A percentile compares a stretch with the other conserved stretches of the same genome.
Evolutionary conservation across 163 green algal genomes (phyloP).

Genomic region (Scenedesmus sp.): DNA sequence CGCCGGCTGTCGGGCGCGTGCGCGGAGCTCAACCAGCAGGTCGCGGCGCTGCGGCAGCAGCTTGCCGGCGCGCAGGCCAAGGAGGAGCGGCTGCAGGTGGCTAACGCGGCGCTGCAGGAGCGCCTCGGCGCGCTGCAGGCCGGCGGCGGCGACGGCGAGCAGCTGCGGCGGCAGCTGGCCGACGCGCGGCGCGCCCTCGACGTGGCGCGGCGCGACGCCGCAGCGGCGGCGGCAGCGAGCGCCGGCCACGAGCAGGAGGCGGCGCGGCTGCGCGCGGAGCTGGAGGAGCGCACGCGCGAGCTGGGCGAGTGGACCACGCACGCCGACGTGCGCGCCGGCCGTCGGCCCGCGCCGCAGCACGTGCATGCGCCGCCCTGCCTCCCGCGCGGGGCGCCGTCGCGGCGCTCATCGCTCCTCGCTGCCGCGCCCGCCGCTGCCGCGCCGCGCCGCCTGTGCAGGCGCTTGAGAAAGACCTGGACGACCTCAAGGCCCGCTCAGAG

Average conservation of each 20-base stretch:
- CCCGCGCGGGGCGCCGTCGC: too few relatives aligned
- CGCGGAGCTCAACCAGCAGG: conserved; percentile 28
- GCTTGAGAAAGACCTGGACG: conserved; percentile 47
- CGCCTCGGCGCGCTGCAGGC: conserved; percentile 16
- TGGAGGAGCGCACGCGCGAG: conserved; percentile 48
- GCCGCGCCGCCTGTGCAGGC: conserved; percentile 29
- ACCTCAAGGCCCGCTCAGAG: conserved; percentile 6
- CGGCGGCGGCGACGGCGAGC: not conserved
- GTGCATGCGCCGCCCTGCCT: too few relatives aligned
- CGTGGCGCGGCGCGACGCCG: not conserved
- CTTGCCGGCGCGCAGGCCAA: not conserved
- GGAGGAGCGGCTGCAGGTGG: conserved; percentile 32
- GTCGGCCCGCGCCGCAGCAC: not conserved
- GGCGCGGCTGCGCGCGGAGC: conserved; percentile 17
- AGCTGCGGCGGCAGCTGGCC: not conserved
- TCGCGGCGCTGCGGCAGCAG: conserved; percentile 1
- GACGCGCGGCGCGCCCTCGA: not conserved
- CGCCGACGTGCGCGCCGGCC: conserved; percentile 23
- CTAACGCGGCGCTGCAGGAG: conserved; percentile 35
- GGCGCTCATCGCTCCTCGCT: too few relatives aligned
- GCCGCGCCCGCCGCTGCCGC: not conserved
- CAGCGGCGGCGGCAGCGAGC: conserved; percentile 2
- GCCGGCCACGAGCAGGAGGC: not conserved
- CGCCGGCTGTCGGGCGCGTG: conserved; percentile 7
- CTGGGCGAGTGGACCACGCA: conserved; percentile 46